phyloP scores from a whole-genome alignment of 495 filamentous ascomycete species.

The Diplogelasinospora grovesii region DNA sequence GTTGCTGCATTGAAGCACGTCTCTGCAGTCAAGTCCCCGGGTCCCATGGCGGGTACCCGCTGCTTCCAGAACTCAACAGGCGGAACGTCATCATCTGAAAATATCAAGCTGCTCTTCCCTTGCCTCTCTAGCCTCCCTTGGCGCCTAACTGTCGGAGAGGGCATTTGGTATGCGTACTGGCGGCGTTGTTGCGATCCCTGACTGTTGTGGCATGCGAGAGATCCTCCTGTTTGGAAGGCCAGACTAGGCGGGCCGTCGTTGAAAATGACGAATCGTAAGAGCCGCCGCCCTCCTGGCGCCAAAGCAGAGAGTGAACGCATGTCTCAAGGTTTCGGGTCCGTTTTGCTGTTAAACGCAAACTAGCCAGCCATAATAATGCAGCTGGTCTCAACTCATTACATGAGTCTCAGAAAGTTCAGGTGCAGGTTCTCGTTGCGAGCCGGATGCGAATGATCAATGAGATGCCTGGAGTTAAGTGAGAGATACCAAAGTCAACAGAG shows the following conservation, averaged over 20 bases:
- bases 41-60: background rate
- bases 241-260: background rate
- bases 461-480: too few species aligned
- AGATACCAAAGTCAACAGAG: too few species aligned
- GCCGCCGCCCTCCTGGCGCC: too few species aligned
- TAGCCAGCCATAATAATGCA: too few species aligned
- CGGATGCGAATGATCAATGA: too few species aligned
- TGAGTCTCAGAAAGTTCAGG: too few species aligned
- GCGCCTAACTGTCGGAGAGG: background rate
- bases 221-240: background rate
- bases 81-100: slow-evolving; percentile 23
- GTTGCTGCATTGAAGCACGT: slow-evolving; percentile 14
- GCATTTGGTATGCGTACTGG: background rate
- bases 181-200: background rate
- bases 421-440: too few species aligned
- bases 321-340: too few species aligned
- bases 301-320: too few species aligned
- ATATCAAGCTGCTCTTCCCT: background rate
- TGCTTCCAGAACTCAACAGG: slow-evolving; percentile 17
- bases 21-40: slow-evolving; percentile 16
- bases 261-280: background rate
- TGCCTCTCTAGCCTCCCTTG: background rate
- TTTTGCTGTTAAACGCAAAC: too few species aligned
- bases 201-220: background rate
- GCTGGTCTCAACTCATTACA: too few species aligned